Conservation (phyloP, 2,329 filamentous ascomycete species). For the Gaeumannomyces tritici region DNA sequence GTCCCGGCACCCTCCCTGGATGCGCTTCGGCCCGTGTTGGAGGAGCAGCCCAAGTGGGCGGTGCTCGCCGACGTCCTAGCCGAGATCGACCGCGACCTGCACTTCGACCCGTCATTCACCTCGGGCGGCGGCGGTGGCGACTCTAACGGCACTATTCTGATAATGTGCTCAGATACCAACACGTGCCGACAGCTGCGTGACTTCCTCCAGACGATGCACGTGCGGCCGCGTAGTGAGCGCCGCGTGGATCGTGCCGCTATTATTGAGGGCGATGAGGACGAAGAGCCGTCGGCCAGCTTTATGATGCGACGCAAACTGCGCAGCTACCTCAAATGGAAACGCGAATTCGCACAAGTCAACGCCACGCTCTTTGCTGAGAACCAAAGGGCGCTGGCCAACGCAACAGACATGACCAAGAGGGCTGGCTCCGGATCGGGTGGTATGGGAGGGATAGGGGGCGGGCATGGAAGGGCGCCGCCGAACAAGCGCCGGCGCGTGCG, state of each 20-base stretch:
- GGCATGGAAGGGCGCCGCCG: conserved; percentile 51
- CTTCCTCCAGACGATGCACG: conserved; percentile 84
- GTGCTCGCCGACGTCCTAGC: conserved; percentile 82
- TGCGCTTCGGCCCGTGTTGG: conserved; percentile 69
- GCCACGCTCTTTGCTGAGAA: conserved; percentile 70
- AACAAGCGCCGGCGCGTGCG: conserved; percentile 82
- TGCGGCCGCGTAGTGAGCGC: conserved; percentile 44
- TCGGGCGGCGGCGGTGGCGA: conserved; percentile 53
- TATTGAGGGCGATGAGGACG: conserved; percentile 40
- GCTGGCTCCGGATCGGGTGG: conserved; percentile 34
- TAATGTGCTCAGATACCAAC: conserved; percentile 87
- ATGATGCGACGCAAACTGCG: conserved; percentile 87
- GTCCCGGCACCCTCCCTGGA: conserved; percentile 31
- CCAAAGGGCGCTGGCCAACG: conserved; percentile 63
- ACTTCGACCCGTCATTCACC: conserved; percentile 56
- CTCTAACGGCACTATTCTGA: conserved; percentile 82
- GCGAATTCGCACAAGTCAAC: conserved; percentile 78
- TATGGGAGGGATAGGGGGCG: conserved; percentile 1
- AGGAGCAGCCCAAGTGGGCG: conserved; percentile 92
- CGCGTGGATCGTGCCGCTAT: conserved; percentile 29
- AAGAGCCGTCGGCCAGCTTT: conserved; percentile 64
- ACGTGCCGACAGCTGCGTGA: conserved; percentile 85
- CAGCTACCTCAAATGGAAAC: conserved; percentile 85
- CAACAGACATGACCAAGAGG: conserved; percentile 43
- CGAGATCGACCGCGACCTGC: conserved; percentile 85